A percentile compares a stretch with the other conserved stretches of the same genome.
phyloP scores from a whole-genome alignment of 2,329 filamentous ascomycete genomes.

The Epichloe uncinata region DNA sequence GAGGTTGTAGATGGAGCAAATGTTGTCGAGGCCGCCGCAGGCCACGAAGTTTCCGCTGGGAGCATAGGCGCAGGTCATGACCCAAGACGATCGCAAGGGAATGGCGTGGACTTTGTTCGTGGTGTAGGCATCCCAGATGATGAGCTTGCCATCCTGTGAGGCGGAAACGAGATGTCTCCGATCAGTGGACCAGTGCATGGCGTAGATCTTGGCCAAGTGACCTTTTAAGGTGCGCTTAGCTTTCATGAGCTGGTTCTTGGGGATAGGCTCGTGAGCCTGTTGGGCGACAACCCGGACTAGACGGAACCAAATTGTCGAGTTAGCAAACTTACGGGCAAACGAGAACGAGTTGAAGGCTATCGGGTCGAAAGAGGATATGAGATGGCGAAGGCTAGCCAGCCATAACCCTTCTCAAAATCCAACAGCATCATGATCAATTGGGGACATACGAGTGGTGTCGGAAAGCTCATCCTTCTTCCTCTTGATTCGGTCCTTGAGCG shows the following conservation, averaged over 20 bases:
- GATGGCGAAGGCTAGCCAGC: background rate
- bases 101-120: slow-evolving; percentile 99
- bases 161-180: slow-evolving; percentile 92
- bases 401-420: background rate
- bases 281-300: slow-evolving; percentile 84
- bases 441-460: slow-evolving; percentile 82
- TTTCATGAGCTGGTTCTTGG: slow-evolving; percentile 89
- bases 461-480: slow-evolving; percentile 99
- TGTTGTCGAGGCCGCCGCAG: slow-evolving; percentile 97
- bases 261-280: slow-evolving; percentile 82
- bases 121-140: slow-evolving; percentile 99
- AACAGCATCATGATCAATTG: slow-evolving; percentile 5
- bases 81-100: slow-evolving; percentile 92
- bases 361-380: background rate
- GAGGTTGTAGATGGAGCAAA: slow-evolving; percentile 98
- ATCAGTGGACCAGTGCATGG: slow-evolving; percentile 99
- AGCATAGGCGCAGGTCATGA: slow-evolving; percentile 99
- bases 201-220: slow-evolving; percentile 97
- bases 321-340: slow-evolving; percentile 9
- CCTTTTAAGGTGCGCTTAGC: slow-evolving; percentile 93
- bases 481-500: slow-evolving; percentile 97
- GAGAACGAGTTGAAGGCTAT: background rate
- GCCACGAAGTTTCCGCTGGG: slow-evolving; percentile 97
- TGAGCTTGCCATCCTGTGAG: slow-evolving; percentile 97
- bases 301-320: slow-evolving; percentile 7